A percentile compares a stretch with the other conserved stretches of the same genome.
These are phyloP conservation scores for Glycine latifolia DNA, from an alignment of 306 rosid species.

Conservation along the genomic window DNA sequence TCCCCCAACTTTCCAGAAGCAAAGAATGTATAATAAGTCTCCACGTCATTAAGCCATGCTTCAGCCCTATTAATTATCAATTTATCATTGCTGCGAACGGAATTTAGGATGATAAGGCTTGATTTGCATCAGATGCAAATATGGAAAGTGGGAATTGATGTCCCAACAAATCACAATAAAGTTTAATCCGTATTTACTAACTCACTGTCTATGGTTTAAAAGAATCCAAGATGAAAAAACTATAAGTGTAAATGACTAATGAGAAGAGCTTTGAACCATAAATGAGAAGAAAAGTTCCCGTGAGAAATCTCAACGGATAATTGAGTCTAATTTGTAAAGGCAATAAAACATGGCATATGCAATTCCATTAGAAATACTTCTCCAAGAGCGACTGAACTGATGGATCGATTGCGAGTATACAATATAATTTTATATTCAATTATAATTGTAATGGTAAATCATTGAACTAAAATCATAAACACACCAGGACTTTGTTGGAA, in stretches of 20 bases:
- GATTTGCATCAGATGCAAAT: background rate
- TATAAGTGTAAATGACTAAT: background rate
- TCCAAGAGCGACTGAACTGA: background rate
- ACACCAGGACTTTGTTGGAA: constrained; percentile 38
- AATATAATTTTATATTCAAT: no score
- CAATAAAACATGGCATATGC: background rate
- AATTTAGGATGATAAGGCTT: background rate
- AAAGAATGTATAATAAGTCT: no score
- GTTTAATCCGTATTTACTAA: no score
- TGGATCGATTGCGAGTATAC: background rate
- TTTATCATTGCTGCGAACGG: no score
- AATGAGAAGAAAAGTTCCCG: constrained; percentile 1
- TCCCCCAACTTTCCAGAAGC: no score
- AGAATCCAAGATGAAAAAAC: background rate
- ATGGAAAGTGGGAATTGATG: background rate
- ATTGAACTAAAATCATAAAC: constrained; percentile 28
- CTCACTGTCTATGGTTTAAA: background rate
- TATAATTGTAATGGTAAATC: background rate
- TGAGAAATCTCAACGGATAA: background rate
- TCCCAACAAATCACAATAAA: background rate
- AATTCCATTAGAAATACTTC: background rate
- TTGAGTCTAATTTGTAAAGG: background rate
- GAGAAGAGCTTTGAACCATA: background rate
- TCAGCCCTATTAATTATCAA: no score
- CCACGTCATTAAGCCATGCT: no score